Base-by-base conservation (phyloP, 2,329 filamentous ascomycete genomes). In the Alternaria ventricosa region DNA sequence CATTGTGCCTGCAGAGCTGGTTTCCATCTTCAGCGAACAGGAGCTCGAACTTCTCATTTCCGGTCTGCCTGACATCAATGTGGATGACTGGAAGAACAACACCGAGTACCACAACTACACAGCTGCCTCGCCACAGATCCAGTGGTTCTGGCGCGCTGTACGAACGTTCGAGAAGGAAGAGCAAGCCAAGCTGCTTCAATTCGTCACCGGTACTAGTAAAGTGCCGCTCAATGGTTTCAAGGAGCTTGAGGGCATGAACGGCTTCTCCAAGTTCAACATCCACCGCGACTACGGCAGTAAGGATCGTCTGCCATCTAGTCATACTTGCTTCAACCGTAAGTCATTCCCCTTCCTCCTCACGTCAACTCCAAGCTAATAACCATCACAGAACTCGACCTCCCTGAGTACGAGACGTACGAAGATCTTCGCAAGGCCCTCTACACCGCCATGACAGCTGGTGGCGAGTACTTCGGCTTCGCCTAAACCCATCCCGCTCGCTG, bases 271-370 rank as follows among this genome's bases (percentile, higher is more conserved):
- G 69, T 99, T 99, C 89, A 99, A 98, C 80, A 98, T 99, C 67
- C 96, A 99, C 79, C 93, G 96, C 69, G 96, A 98, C 81, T 97
- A 97, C 82, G 94, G 95, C 73, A 95, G 92, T 85, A 98, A 97
- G 82, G 93, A 97, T 77, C 92, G 96, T 71, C 87, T 99, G 69
- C 96, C 96, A 60, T 97, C 93, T 74, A 97, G 94, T 73, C 96
- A 99, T 81, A 99, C 96, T 68, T 99, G 96, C 86, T 99, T 99
- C 84, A 99, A 99, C 81, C 96, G 94, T 97, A 88, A 91, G 93
- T 91, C 65, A 57, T 27, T 36, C 41, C 18, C 49, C 6, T 36
- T 11, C 18, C 20, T 4, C 20, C 23, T n/a, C 13, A 15, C 13
- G 13, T 20, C 25, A 9, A 8, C 41, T 20, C 9, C 30, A 33